Conservation (phyloP, 176 grass and related monocot genomes). For the Carex cristatella region DNA sequence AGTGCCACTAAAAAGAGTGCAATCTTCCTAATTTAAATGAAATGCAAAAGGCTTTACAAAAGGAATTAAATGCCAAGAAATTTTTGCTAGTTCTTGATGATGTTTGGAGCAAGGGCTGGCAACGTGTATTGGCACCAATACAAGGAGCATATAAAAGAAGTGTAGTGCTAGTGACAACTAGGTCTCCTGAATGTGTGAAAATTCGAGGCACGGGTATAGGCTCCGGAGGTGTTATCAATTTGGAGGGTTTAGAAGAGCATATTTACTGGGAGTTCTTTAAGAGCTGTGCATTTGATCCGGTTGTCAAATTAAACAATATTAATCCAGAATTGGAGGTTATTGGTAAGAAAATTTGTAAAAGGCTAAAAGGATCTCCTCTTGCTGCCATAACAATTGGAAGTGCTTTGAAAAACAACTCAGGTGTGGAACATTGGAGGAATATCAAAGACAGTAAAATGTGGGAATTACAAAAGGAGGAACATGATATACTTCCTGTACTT, state of each 20-base stretch:
- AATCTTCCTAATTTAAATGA: too few species aligned
- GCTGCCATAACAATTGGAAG: slow-evolving; percentile 39
- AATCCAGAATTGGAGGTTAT: background rate
- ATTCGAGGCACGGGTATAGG: background rate
- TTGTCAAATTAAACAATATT: background rate
- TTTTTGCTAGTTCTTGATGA: slow-evolving; percentile 30
- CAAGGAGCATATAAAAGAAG: slow-evolving; percentile 11
- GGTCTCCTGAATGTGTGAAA: slow-evolving; percentile 1
- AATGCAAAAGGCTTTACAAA: too few species aligned
- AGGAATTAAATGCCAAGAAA: too few species aligned
- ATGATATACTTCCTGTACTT: slow-evolving; percentile 28
- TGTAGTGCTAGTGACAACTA: slow-evolving; percentile 30
- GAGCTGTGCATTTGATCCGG: slow-evolving; percentile 1
- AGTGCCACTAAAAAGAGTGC: too few species aligned
- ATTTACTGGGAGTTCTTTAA: slow-evolving; percentile 18
- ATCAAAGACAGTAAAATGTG: slow-evolving; percentile 29
- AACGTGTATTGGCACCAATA: slow-evolving; percentile 9
- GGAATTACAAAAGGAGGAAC: background rate
- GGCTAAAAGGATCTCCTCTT: slow-evolving; percentile 22
- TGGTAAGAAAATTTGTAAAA: slow-evolving; percentile 18
- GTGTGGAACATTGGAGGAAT: background rate
- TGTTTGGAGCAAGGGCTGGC: slow-evolving; percentile 33
- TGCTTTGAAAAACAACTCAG: background rate
- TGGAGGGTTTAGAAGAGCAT: slow-evolving; percentile 6
- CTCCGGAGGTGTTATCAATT: background rate